Evolutionary conservation across 2,329 filamentous ascomycete species (phyloP), one percentile per base, ranked within the genome.

Genomic region (Aspergillus sp.): DNA sequence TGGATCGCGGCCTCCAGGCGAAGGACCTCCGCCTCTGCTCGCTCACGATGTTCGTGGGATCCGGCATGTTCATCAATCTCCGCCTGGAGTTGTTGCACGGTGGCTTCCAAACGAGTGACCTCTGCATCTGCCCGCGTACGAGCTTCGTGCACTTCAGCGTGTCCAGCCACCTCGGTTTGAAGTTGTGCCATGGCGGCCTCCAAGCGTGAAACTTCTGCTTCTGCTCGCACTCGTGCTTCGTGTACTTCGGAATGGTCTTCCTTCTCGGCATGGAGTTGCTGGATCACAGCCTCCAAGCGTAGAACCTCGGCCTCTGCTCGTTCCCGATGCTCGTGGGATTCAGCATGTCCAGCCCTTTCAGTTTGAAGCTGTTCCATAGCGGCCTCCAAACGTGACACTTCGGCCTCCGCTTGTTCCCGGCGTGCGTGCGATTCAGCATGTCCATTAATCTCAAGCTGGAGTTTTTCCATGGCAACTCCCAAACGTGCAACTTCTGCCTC

Each of bases 171-270:
- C 19, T 70, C 55, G 7, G 45, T 53, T 27, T 67, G 58, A 6
- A 66, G 55, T 11, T 64, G 68, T 31, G 79, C 73, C 6, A 86
- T 60, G 52, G 84, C 77, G 11, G 77, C 74, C 42, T 75, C 71
- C 37, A 66, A 43, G 33, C 54, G 59, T 33, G 50, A 47, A 26
- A 65, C 45, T 45, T 67, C 60, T 5, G 59, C 56, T 37, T 37
- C 35, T 5, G 10, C 12, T 7, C 10, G 12, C 7, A 45, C 42
- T 3, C 51, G 51, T 28, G 51, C 48, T 39, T 50, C 47, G 27
- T 42, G 40, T 9, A 46, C 42, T 32, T 49, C 45, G 26, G 26
- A 37, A 11, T 37, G 30, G 27, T 11, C 19, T 9, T 62, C 60
- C 12, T 19, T 19, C 43, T 50, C 43, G 4, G 44, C 42, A 29